phyloP scores from a whole-genome alignment of 306 rosid genomes.

The Malus sylvestris region DNA sequence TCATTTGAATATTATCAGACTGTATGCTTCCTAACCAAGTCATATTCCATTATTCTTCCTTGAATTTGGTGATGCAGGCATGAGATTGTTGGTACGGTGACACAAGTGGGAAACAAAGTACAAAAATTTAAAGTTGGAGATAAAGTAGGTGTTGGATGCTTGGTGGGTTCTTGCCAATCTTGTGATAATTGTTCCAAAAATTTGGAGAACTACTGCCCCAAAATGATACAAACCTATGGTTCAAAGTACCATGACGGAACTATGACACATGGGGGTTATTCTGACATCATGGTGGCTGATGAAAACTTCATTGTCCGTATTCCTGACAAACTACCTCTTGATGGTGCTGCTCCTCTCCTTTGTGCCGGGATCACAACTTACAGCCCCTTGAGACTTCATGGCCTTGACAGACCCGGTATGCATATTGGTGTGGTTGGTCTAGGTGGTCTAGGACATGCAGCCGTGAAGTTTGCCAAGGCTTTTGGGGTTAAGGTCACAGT shows the following conservation, averaged over 20 bases:
- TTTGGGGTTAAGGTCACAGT: conserved; percentile 1
- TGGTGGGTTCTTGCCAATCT: background rate
- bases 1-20: too few species aligned
- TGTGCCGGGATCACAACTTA: conserved; percentile 8
- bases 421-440: background rate
- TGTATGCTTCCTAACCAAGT: too few species aligned
- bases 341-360: background rate
- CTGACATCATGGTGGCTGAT: background rate
- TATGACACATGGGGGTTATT: background rate
- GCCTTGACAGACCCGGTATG: background rate
- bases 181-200: background rate
- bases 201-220: background rate
- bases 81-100: conserved; percentile 2
- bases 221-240: background rate
- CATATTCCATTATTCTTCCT: background rate
- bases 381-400: background rate
- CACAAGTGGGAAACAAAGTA: background rate
- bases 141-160: conserved; percentile 10
- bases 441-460: background rate
- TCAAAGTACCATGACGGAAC: background rate
- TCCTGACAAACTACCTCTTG: background rate
- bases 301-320: background rate
- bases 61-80: background rate
- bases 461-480: background rate
- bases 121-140: conserved; percentile 3